Percentiles rank a stretch among this genome's conserved stretches.
phyloP scores from a whole-genome alignment of 2,329 filamentous ascomycete species.

The Arachnomyces sp. region DNA sequence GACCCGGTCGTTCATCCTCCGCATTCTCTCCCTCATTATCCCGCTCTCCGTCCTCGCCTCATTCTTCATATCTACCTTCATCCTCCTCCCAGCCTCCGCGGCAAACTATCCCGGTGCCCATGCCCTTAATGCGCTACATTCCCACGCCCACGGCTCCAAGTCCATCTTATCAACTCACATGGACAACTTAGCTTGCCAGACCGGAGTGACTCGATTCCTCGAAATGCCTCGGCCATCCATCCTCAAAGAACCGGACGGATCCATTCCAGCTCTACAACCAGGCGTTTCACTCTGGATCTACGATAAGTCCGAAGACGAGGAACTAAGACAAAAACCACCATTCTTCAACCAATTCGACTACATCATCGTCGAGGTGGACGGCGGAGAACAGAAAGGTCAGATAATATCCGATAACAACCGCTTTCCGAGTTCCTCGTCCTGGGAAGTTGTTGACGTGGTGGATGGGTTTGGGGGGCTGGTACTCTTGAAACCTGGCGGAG shows the following conservation, averaged over 20 bases:
- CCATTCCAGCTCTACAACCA: conserved; percentile 10
- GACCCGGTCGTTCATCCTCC: conserved; percentile 53
- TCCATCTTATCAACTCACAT: conserved; percentile 41
- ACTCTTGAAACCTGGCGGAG: conserved; percentile 38
- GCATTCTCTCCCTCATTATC: conserved; percentile 48
- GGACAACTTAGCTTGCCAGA: conserved; percentile 57
- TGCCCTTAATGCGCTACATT: conserved; percentile 51
- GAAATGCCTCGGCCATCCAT: conserved; percentile 28
- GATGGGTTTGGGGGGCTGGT: conserved; percentile 45
- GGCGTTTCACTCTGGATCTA: conserved; percentile 43
- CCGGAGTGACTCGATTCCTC: conserved; percentile 55
- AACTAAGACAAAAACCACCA: conserved; percentile 37
- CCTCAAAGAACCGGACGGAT: conserved; percentile 17
- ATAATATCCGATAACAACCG: conserved; percentile 26
- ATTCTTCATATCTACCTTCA: conserved; percentile 53
- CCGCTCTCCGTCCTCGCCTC: conserved; percentile 53
- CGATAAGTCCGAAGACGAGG: conserved; percentile 52
- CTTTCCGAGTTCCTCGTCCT: conserved; percentile 30
- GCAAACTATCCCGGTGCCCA: conserved; percentile 91
- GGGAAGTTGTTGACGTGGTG: conserved; percentile 46
- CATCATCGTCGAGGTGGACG: conserved; percentile 43
- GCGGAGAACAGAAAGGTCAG: conserved; percentile 13
- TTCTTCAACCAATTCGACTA: conserved; percentile 58
- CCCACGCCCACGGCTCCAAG: conserved; percentile 20
- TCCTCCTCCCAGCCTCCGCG: conserved; percentile 74